Evolutionary conservation across 2,329 filamentous ascomycete genomes (phyloP), one percentile per base, ranked within the genome.

Genomic region (Pyrenophora graminea): DNA sequence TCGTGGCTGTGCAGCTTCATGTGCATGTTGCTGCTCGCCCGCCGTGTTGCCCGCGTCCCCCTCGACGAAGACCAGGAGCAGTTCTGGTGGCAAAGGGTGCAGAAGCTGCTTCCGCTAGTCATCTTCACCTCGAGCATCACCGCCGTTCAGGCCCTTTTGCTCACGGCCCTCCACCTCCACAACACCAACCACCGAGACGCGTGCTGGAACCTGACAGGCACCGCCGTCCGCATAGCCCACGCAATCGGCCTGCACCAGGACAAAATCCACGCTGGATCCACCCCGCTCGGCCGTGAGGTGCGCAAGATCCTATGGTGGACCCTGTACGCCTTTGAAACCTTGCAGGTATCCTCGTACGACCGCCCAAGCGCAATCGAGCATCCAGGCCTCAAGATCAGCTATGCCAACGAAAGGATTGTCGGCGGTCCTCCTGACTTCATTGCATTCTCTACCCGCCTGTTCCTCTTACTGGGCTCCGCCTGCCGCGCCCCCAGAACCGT

Each of bases 271-370:
- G 64, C 64, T 1, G 56, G 56, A 12, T 65, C 74, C 42, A 71
- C 68, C 2, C 73, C 72, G 3, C 59, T 75, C 2, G 61, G 66
- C 3, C 58, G 71, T 15, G 79, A 82, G 55, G 62, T 80, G 51
- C 76, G 77, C 4, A 79, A 76, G 55, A 71, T 80, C 0, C 52
- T 83, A 10, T 84, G 81, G 81, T 83, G 80, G 80, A 66, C 68
- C 1, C 58, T 84, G 1, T 82, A 76, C 59, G 67, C 71, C 1
- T 62, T 82, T 13, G 82, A 84, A 43, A 72, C 72, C 50, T 72
- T 77, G 67, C 72, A 77, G 53, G 74, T 76, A 13, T 74, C 74
- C 17, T 73, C 75, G 18, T 74, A 76, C 53, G 74, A 78, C 62
- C 72, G 76, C 1, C 76, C 76, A 0, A 77, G 75, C 51, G 73